Conservation (phyloP, 805 yeast genomes). For the Suhomyces sp. region DNA sequence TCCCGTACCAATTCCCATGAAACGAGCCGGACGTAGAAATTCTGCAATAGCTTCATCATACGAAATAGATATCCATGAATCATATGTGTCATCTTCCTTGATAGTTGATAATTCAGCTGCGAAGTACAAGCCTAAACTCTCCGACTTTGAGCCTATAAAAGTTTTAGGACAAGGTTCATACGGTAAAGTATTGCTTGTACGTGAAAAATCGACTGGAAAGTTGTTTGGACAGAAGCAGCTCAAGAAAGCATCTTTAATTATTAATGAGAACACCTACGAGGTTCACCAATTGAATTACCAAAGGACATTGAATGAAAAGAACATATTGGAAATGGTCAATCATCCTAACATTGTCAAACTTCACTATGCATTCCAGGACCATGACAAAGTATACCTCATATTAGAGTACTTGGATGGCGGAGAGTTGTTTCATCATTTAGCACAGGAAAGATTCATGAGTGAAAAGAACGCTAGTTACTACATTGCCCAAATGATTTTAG, state of each 20-base stretch:
- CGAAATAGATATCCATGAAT: slow-evolving; percentile 31
- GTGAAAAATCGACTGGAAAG: slow-evolving; percentile 36
- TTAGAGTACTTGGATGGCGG: slow-evolving; percentile 46
- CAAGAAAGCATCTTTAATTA: slow-evolving; percentile 35
- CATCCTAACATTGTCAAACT: slow-evolving; percentile 46
- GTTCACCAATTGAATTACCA: slow-evolving; percentile 31
- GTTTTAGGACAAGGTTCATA: slow-evolving; percentile 45
- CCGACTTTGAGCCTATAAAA: slow-evolving; percentile 42
- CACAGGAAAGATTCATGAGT: slow-evolving; percentile 19
- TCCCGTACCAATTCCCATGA: slow-evolving; percentile 18
- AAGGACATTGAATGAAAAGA: slow-evolving; percentile 41
- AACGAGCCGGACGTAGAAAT: slow-evolving; percentile 15
- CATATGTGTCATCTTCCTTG: slow-evolving; percentile 29
- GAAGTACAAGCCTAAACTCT: slow-evolving; percentile 25
- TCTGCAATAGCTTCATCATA: slow-evolving; percentile 32
- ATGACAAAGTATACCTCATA: slow-evolving; percentile 41
- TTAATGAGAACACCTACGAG: slow-evolving; percentile 31
- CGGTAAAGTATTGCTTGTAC: slow-evolving; percentile 42
- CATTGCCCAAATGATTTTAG: slow-evolving; percentile 42
- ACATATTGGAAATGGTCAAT: slow-evolving; percentile 39
- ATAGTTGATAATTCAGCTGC: slow-evolving; percentile 10
- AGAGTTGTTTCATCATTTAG: slow-evolving; percentile 43
- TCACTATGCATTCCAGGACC: slow-evolving; percentile 45
- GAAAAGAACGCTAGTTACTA: slow-evolving; percentile 41
- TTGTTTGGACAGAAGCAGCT: slow-evolving; percentile 45